Evolutionary conservation across 306 rosid genomes (phyloP).

Genomic region (Carpinus viminea): DNA sequence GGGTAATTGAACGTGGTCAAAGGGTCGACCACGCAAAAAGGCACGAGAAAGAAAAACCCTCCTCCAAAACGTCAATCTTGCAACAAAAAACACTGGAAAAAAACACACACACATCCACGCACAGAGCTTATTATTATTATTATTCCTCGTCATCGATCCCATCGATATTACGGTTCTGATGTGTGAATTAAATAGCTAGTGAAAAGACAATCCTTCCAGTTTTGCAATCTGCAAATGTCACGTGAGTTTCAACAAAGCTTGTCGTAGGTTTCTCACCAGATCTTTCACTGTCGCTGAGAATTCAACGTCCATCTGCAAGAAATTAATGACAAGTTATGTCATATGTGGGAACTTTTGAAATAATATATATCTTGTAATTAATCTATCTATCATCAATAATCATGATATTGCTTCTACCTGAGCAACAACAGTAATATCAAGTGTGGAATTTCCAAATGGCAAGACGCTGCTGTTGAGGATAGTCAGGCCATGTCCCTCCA

Average conservation of each 20-base stretch:
- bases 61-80: slow-evolving; percentile 20
- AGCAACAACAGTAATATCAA: slow-evolving; percentile 67
- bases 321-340: not conserved
- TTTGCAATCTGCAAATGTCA: not conserved
- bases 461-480: slow-evolving; percentile 55
- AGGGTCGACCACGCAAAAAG: slow-evolving; percentile 49
- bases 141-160: slow-evolving; percentile 4
- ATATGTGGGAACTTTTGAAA: too few species aligned
- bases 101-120: not conserved
- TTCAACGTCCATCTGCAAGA: slow-evolving; percentile 64
- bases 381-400: too few species aligned
- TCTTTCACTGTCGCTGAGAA: slow-evolving; percentile 54
- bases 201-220: not conserved
- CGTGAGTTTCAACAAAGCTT: slow-evolving; percentile 37
- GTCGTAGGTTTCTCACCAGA: slow-evolving; percentile 45
- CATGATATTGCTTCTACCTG: slow-evolving; percentile 39
- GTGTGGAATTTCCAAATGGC: slow-evolving; percentile 61
- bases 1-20: slow-evolving; percentile 47
- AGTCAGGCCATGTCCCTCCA: slow-evolving; percentile 55
- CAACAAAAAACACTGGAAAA: slow-evolving; percentile 24
- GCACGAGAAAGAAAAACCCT: slow-evolving; percentile 3
- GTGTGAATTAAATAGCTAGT: not conserved
- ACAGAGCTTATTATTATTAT: slow-evolving; percentile 20
- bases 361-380: too few species aligned
- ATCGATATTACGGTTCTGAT: not conserved